Conservation (phyloP, 2,329 filamentous ascomycete species). For the Arachnopeziza araneosa region DNA sequence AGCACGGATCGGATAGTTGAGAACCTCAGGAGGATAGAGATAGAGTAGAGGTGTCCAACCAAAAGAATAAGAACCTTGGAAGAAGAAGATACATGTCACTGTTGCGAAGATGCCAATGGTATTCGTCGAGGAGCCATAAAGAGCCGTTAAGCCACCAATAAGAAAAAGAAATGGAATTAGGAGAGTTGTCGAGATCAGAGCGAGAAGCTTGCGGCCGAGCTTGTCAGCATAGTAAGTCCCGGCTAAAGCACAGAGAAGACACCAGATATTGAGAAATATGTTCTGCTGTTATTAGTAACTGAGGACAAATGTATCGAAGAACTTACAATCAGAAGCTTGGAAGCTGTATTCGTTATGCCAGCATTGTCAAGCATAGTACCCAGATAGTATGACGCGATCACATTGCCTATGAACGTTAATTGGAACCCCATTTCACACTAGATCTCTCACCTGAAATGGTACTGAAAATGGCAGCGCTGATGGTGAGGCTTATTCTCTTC, state of each 20-base stretch:
- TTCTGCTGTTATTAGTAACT: slow-evolving; percentile 26
- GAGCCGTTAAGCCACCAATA: slow-evolving; percentile 45
- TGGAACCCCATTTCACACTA: neutral
- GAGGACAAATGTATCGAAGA: neutral
- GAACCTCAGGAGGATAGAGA: slow-evolving; percentile 44
- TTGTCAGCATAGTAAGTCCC: slow-evolving; percentile 39
- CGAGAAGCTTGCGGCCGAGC: slow-evolving; percentile 41
- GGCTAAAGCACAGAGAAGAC: slow-evolving; percentile 36
- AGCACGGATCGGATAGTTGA: slow-evolving; percentile 44
- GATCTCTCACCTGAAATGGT: slow-evolving; percentile 34
- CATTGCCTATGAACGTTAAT: slow-evolving; percentile 33
- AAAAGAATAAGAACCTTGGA: slow-evolving; percentile 45
- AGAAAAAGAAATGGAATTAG: slow-evolving; percentile 43
- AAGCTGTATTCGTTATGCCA: slow-evolving; percentile 31
- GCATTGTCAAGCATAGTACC: slow-evolving; percentile 31
- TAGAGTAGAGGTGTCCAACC: slow-evolving; percentile 43
- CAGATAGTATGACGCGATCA: slow-evolving; percentile 36
- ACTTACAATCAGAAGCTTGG: slow-evolving; percentile 23
- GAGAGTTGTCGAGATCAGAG: slow-evolving; percentile 34
- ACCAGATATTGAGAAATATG: slow-evolving; percentile 47
- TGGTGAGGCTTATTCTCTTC: slow-evolving; percentile 42
- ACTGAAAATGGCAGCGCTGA: slow-evolving; percentile 44
- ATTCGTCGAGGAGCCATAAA: neutral
- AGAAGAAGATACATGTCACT: slow-evolving; percentile 45
- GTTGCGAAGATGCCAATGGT: slow-evolving; percentile 34